Evolutionary conservation across 2,329 filamentous ascomycete genomes (phyloP).

Genomic region (Penicillium sp.): DNA sequence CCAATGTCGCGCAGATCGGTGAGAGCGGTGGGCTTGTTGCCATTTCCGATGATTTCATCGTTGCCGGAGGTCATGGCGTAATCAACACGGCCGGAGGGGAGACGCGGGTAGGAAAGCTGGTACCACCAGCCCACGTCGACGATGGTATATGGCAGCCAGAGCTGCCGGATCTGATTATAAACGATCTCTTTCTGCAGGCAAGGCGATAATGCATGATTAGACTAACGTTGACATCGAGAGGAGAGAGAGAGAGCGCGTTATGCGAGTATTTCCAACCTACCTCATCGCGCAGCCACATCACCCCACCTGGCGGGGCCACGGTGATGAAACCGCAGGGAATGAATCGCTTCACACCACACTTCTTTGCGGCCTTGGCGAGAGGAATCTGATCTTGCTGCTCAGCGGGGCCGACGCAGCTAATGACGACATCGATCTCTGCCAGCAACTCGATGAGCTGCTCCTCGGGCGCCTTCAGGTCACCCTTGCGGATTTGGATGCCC

Average conservation of each 20-base stretch:
- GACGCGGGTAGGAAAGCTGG: slow-evolving; percentile 42
- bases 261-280: slow-evolving; percentile 16
- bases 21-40: slow-evolving; percentile 40
- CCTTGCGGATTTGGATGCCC: slow-evolving; percentile 41
- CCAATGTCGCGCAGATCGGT: slow-evolving; percentile 52
- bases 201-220: slow-evolving; percentile 5
- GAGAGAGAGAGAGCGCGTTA: no score
- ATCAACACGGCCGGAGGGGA: slow-evolving; percentile 45
- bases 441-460: slow-evolving; percentile 41
- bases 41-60: slow-evolving; percentile 42
- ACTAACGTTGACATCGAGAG: not conserved
- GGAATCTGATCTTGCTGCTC: slow-evolving; percentile 40
- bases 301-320: slow-evolving; percentile 41
- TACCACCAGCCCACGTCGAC: slow-evolving; percentile 58
- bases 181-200: slow-evolving; percentile 45
- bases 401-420: slow-evolving; percentile 37
- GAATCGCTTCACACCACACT: slow-evolving; percentile 48
- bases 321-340: slow-evolving; percentile 49
- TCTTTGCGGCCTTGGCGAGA: slow-evolving; percentile 45
- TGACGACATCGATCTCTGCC: slow-evolving; percentile 41
- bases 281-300: slow-evolving; percentile 39
- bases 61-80: slow-evolving; percentile 35
- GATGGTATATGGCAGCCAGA: slow-evolving; percentile 50
- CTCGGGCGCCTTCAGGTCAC: slow-evolving; percentile 40
- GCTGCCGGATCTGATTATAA: slow-evolving; percentile 44